Evolutionary conservation across 495 filamentous ascomycete species (phyloP), one percentile per base, ranked within the genome.

Genomic region (Talaromyces proteolyticus): DNA sequence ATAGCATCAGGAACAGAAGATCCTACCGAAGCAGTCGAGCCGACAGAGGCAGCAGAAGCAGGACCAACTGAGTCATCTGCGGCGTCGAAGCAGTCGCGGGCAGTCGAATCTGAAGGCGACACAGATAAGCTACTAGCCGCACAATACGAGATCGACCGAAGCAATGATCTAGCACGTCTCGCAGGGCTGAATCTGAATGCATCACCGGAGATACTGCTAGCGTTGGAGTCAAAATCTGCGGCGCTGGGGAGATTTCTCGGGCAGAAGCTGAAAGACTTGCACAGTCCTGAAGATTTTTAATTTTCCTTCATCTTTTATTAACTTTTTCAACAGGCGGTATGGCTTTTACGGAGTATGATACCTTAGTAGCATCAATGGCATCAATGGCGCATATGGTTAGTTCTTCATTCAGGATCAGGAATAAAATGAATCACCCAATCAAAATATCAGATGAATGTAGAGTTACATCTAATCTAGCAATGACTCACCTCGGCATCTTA

Each of bases 231-330:
- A 16, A 75, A 75, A 49, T 75, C 69, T 22, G 71, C 71, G 0
- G 71, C 69, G 10, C 53, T 75, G 19, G 71, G 64, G 3, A 58
- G 63, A 12, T 75, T 75, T 44, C 58, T 75, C 5, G 58, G 64
- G 1, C 63, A 70, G 44, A 75, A 75, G 42, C 18, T 75, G n/a
- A 48, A 59, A 44, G 71, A 73, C 50, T 49, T 75, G 14, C 68
- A 72, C 44, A 70, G 68, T 37, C 71, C 71, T 1, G 71, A 75
- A 38, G 71, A 75, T 53, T 75, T 75, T 45, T 75, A 52, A 61
- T 14, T 21, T 40, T 14, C 2, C 1, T 24, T 6, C 8, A 17
- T 17, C 18, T 24, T 19, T 20, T 10, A 16, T 41, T 41, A n/a
- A 20, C 2, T 41, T 41, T 41, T 20, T 7, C 14, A 36, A 6